Percentiles rank a stretch among this genome's conserved stretches.
Evolutionary conservation across 2,329 filamentous ascomycete species (phyloP).

Genomic region (Dothideomycetidae sp.): DNA sequence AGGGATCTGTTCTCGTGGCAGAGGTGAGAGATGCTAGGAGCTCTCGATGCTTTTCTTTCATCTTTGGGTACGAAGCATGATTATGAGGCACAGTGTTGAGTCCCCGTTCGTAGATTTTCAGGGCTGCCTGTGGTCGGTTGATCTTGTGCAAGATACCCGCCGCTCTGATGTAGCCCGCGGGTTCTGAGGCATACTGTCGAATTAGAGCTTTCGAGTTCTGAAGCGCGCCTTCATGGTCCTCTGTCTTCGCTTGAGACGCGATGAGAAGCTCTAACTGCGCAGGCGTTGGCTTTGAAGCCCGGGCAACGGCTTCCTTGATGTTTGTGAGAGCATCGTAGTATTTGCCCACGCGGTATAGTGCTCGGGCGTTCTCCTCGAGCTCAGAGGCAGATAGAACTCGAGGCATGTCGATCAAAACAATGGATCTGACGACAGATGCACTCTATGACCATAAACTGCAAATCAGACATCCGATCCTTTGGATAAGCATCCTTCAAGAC

Average conservation of each 20-base stretch:
- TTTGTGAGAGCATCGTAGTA: constrained; percentile 7
- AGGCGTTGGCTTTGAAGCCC: constrained; percentile 21
- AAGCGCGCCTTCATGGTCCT: constrained; percentile 36
- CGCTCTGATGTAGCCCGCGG: constrained; percentile 44
- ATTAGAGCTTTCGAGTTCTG: constrained; percentile 45
- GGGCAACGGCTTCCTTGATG: constrained; percentile 24
- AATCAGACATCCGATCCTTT: too few relatives aligned
- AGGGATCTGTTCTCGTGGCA: constrained; percentile 35
- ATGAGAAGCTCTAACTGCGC: constrained; percentile 40
- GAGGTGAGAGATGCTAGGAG: constrained; percentile 29
- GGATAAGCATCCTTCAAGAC: too few relatives aligned
- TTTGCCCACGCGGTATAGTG: constrained; percentile 7
- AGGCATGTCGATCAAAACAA: constrained; percentile 2
- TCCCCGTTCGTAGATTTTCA: constrained; percentile 44
- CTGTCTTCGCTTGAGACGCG: constrained; percentile 40
- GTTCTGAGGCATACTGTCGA: constrained; percentile 33
- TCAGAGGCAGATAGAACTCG: constrained; percentile 3
- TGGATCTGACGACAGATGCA: too few relatives aligned
- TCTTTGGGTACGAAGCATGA: background rate
- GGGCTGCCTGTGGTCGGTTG: constrained; percentile 38
- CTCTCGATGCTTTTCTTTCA: constrained; percentile 30
- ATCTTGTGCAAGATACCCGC: constrained; percentile 35
- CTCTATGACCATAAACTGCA: too few relatives aligned
- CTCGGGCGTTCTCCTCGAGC: constrained; percentile 5
- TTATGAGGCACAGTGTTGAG: constrained; percentile 28